phyloP scores from a whole-genome alignment of 768 basidiomycete species.

The Atractiella rhizophila region DNA sequence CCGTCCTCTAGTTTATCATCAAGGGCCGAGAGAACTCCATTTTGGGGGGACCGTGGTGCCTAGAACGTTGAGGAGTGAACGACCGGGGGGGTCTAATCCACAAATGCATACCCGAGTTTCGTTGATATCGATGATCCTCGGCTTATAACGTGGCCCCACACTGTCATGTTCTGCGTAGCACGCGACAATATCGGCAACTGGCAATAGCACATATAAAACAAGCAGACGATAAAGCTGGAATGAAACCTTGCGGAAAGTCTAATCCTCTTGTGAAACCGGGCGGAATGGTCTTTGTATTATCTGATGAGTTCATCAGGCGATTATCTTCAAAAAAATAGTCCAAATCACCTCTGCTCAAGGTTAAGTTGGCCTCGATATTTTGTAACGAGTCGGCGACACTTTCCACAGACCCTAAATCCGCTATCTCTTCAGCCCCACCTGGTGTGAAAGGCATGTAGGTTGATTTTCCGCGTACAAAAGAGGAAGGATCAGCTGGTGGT shows the following conservation, averaged over 20 bases:
- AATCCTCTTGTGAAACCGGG: conserved; percentile 66
- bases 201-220: conserved; percentile 15
- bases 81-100: conserved; percentile 2
- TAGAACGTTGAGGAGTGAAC: no score
- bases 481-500: conserved; percentile 44
- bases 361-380: conserved; percentile 18
- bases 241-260: no score
- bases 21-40: no score
- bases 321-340: no score
- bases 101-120: background rate
- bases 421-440: conserved; percentile 56
- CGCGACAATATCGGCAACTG: conserved; percentile 13
- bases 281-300: conserved; percentile 36
- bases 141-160: conserved; percentile 14
- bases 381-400: conserved; percentile 16
- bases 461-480: conserved; percentile 81
- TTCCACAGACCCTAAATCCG: conserved; percentile 25
- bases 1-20: background rate
- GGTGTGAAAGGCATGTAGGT: conserved; percentile 82
- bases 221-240: conserved; percentile 28
- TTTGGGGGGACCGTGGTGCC: no score
- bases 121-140: conserved; percentile 12
- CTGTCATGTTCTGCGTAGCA: conserved; percentile 18
- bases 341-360: conserved; percentile 11
- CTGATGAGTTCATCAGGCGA: no score